Evolutionary conservation across 2,329 filamentous ascomycete species (phyloP).

Genomic region (Colletotrichum sp.): DNA sequence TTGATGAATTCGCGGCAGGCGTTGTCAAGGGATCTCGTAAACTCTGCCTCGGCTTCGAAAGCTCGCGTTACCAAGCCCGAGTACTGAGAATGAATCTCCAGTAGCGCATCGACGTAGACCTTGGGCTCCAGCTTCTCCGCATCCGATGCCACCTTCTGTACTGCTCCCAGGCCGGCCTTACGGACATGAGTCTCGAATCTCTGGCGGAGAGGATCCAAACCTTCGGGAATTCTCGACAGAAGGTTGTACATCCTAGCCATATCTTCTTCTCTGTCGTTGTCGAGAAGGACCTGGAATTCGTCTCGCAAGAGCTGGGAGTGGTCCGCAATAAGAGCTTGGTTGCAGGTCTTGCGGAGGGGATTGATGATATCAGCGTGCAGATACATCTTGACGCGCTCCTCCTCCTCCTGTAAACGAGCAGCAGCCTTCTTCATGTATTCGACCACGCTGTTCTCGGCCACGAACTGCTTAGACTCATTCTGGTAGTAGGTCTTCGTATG

Average conservation of each 20-base stretch:
- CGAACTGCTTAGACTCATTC: constrained; percentile 90
- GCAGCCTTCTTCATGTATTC: constrained; percentile 99
- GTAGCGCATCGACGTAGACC: constrained; percentile 91
- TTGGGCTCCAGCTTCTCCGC: constrained; percentile 94
- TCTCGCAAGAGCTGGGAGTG: constrained; percentile 88
- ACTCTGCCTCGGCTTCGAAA: constrained; percentile 95
- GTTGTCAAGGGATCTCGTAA: constrained; percentile 94
- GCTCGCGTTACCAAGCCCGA: constrained; percentile 89
- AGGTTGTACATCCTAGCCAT: constrained; percentile 97
- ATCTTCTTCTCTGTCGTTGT: constrained; percentile 94
- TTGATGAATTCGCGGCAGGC: constrained; percentile 98
- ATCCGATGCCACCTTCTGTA: constrained; percentile 86
- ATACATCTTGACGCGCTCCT: constrained; percentile 90
- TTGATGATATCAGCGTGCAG: constrained; percentile 88
- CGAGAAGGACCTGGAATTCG: constrained; percentile 92
- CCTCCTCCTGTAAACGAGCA: constrained; percentile 85
- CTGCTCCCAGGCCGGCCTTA: constrained; percentile 85
- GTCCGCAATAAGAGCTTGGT: constrained; percentile 86
- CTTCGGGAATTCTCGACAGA: constrained; percentile 86
- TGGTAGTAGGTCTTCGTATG: constrained; percentile 88
- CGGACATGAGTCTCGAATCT: constrained; percentile 93
- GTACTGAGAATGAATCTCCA: constrained; percentile 95
- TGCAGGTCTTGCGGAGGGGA: constrained; percentile 84
- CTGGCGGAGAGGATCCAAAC: constrained; percentile 83
- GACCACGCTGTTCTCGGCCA: constrained; percentile 95